phyloP scores from a whole-genome alignment of 176 grass and related monocot species.

The Triticum monococcum region DNA sequence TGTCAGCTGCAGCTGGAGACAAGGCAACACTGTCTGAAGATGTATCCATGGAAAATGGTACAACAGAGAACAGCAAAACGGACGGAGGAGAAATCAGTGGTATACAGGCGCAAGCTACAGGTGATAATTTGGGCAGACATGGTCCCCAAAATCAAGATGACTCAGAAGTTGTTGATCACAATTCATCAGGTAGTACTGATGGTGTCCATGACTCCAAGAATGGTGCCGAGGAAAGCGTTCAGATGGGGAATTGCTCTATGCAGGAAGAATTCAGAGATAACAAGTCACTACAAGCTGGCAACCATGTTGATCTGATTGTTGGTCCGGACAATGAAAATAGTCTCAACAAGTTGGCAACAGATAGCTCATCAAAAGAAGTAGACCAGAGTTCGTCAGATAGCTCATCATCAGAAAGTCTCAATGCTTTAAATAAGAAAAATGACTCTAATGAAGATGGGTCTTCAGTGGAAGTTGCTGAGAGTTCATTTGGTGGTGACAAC shows the following conservation, averaged over 20 bases:
- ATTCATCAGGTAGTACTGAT: constrained; percentile 22
- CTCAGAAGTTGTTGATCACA: background rate
- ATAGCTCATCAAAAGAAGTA: constrained; percentile 17
- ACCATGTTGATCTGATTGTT: constrained; percentile 6
- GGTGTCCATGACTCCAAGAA: constrained; percentile 29
- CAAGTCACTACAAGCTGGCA: background rate
- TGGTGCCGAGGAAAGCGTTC: background rate
- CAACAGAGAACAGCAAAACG: constrained; percentile 2
- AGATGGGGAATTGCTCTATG: background rate
- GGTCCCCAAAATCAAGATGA: background rate
- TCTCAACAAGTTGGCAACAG: background rate
- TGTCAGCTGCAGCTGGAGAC: constrained; percentile 19
- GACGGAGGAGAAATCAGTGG: constrained; percentile 1
- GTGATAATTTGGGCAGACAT: constrained; percentile 1
- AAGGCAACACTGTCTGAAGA: background rate
- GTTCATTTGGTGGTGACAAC: constrained; percentile 1
- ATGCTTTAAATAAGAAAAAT: constrained; percentile 21
- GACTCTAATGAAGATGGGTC: background rate
- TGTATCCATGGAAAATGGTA: constrained; percentile 9
- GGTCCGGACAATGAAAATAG: constrained; percentile 9
- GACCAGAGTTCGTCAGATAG: constrained; percentile 1
- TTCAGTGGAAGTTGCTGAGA: background rate
- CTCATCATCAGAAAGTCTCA: background rate
- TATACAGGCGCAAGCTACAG: constrained; percentile 15
- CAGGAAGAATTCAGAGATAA: constrained; percentile 16